Percentiles rank a stretch among this genome's conserved stretches.
Evolutionary conservation across 306 rosid genomes (phyloP).

Genomic region (Cicer arietinum): DNA sequence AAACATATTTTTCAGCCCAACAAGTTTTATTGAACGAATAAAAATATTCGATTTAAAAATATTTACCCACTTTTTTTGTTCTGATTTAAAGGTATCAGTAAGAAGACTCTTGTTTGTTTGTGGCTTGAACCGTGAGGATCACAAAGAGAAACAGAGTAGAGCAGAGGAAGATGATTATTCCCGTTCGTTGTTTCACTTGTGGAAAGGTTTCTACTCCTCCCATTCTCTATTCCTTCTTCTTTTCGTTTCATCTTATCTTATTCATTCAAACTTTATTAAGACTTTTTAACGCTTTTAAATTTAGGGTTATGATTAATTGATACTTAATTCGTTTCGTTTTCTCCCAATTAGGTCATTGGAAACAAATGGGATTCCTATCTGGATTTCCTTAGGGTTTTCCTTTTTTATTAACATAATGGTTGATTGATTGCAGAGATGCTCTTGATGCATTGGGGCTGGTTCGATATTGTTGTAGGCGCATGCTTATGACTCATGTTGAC

Average conservation of each 20-base stretch:
- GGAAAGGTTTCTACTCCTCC: not conserved
- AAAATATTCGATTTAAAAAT: not conserved
- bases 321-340: conserved; percentile 9
- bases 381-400: conserved; percentile 58
- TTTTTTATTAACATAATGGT: not conserved
- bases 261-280: not conserved
- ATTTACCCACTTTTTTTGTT: not conserved
- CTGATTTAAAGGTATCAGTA: too few relatives aligned
- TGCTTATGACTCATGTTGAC: conserved; percentile 97
- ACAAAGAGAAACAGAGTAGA: not conserved
- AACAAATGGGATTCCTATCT: conserved; percentile 92
- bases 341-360: conserved; percentile 74
- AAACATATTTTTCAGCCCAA: not conserved
- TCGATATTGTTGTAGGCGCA: conserved; percentile 89
- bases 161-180: not conserved
- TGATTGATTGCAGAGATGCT: conserved; percentile 70
- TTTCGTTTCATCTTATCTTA: not conserved
- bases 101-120: too few relatives aligned
- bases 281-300: not conserved
- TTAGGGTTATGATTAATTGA: conserved; percentile 37
- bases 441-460: conserved; percentile 88
- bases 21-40: not conserved
- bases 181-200: conserved; percentile 8
- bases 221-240: not conserved
- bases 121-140: too few relatives aligned